phyloP scores from a whole-genome alignment of 495 filamentous ascomycete genomes.

The Talaromyces stipitatus region DNA sequence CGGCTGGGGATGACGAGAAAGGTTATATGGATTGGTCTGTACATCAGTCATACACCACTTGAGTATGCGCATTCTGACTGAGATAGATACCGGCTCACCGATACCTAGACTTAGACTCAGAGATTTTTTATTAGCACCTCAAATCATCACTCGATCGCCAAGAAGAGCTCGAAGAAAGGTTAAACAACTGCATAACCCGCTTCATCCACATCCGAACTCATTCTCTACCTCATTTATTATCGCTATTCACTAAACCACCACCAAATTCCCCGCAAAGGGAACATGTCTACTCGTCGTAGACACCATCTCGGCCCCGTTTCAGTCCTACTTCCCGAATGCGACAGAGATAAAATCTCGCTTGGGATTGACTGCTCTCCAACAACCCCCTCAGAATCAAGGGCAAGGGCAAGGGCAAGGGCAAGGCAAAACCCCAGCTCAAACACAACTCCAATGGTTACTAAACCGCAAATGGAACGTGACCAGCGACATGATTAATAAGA shows the following conservation, averaged over 20 bases:
- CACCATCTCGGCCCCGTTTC: constrained; percentile 64
- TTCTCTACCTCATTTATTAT: constrained; percentile 68
- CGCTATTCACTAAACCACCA: constrained; percentile 58
- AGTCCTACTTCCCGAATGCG: constrained; percentile 58
- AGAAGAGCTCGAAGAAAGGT: constrained; percentile 1
- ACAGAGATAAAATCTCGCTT: constrained; percentile 31
- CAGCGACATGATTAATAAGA: constrained; percentile 44
- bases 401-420: constrained; percentile 17
- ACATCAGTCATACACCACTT: not conserved
- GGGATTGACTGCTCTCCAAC: not conserved
- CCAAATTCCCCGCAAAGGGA: constrained; percentile 46
- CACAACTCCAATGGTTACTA: constrained; percentile 46
- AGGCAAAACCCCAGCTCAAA: too few relatives aligned
- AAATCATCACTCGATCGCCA: not conserved
- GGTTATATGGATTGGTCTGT: constrained; percentile 84
- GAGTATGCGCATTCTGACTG: not conserved
- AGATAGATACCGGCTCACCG: constrained; percentile 42
- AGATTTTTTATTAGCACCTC: constrained; percentile 21
- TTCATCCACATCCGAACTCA: constrained; percentile 41
- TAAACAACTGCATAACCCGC: constrained; percentile 17
- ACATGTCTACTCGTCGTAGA: constrained; percentile 70
- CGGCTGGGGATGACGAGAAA: constrained; percentile 38
- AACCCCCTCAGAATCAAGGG: constrained; percentile 11
- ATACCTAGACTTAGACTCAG: constrained; percentile 31
- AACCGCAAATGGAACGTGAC: constrained; percentile 56